These are phyloP conservation scores for Neonectria ditissima DNA, from an alignment of 2,329 filamentous ascomycete species.

Conservation along the genomic window DNA sequence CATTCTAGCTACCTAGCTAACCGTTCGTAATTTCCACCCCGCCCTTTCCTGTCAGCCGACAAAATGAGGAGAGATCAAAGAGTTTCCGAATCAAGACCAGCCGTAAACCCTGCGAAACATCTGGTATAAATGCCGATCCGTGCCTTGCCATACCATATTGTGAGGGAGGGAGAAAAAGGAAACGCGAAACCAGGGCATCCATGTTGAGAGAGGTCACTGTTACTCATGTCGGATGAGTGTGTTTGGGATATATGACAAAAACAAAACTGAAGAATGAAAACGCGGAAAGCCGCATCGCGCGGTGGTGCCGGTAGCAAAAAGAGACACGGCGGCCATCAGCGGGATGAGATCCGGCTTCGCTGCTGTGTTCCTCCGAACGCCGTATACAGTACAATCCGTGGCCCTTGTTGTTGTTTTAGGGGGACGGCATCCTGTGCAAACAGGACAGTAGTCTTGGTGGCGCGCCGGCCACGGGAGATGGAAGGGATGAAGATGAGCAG, in stretches of 20 bases:
- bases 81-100: not conserved
- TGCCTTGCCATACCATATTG: constrained; percentile 14
- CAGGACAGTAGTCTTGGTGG: constrained; percentile 6
- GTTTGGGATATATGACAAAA: not conserved
- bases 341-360: not conserved
- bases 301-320: constrained; percentile 2
- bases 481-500: not conserved
- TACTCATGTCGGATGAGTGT: not conserved
- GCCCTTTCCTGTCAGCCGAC: not conserved
- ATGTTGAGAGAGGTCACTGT: not conserved
- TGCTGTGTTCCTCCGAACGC: constrained; percentile 6
- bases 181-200: not conserved
- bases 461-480: constrained; percentile 9
- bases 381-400: constrained; percentile 10
- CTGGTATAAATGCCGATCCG: constrained; percentile 8
- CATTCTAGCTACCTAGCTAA: constrained; percentile 12
- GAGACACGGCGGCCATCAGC: not conserved
- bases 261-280: not conserved
- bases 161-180: not conserved
- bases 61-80: constrained; percentile 2
- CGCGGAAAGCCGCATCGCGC: not conserved
- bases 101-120: constrained; percentile 7
- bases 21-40: not conserved
- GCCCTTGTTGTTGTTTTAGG: not conserved
- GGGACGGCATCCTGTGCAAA: not conserved